Conservation (phyloP, 1,284 basidiomycete species). For the Heliocybe sulcata region DNA sequence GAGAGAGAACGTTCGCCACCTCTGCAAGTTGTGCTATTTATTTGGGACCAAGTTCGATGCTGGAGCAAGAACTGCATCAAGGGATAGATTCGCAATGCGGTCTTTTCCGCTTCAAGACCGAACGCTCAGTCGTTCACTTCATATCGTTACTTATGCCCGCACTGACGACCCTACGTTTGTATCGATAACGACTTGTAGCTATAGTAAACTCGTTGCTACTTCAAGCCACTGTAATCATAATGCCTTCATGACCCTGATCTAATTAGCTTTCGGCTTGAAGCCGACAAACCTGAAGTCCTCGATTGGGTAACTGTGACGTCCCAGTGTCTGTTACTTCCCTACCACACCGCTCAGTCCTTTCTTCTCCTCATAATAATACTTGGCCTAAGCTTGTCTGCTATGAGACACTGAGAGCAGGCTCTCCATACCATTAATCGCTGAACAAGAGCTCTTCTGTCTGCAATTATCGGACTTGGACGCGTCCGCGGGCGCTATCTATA, state of each 20-base stretch:
- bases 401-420: conserved; percentile 2
- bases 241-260: no score
- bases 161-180: not conserved
- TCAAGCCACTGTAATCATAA: no score
- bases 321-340: not conserved
- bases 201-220: not conserved
- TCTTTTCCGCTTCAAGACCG: not conserved
- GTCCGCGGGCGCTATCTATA: conserved; percentile 1
- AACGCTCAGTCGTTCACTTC: not conserved
- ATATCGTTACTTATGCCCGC: not conserved
- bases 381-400: not conserved
- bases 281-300: not conserved
- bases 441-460: not conserved
- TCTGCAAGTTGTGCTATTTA: not conserved
- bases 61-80: not conserved
- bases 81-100: not conserved
- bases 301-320: not conserved
- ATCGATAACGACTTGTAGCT: not conserved
- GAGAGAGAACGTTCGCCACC: not conserved
- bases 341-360: not conserved
- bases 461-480: conserved; percentile 5
- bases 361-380: not conserved
- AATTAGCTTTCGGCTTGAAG: no score
- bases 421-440: not conserved
- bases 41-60: not conserved